These are phyloP conservation scores for Typha latifolia DNA, from an alignment of 176 grass and related monocot species.

Conservation along the genomic window DNA sequence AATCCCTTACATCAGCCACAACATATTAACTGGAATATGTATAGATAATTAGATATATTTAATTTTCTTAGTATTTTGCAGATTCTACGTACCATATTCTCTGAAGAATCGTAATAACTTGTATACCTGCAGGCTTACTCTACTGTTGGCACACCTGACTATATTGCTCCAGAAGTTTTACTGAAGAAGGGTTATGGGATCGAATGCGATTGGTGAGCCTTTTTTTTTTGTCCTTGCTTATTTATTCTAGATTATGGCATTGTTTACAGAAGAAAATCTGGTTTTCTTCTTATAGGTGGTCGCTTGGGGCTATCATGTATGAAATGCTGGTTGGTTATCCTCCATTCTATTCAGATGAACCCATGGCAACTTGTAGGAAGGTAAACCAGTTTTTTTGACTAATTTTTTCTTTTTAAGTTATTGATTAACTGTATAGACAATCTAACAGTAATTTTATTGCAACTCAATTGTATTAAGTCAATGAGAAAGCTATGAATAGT, in stretches of 20 bases:
- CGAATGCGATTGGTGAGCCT: constrained; percentile 91
- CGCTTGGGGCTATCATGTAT: constrained; percentile 96
- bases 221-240: constrained; percentile 4
- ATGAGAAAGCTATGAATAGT: too few relatives aligned
- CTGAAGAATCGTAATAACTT: background rate
- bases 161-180: too few relatives aligned
- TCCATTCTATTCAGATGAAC: constrained; percentile 95
- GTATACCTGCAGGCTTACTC: constrained; percentile 68
- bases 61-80: constrained; percentile 2
- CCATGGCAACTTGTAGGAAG: constrained; percentile 98
- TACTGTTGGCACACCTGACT: constrained; percentile 95
- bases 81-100: background rate
- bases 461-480: too few relatives aligned
- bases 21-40: too few relatives aligned
- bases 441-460: too few relatives aligned
- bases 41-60: too few relatives aligned
- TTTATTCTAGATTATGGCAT: constrained; percentile 17
- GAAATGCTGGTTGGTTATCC: constrained; percentile 99
- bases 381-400: constrained; percentile 27
- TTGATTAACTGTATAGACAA: too few relatives aligned
- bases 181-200: constrained; percentile 96
- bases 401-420: background rate
- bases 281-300: constrained; percentile 63
- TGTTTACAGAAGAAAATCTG: constrained; percentile 6
- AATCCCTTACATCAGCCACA: too few relatives aligned